Conservation (phyloP, 2,329 filamentous ascomycete genomes). For the Fusarium nanum region DNA sequence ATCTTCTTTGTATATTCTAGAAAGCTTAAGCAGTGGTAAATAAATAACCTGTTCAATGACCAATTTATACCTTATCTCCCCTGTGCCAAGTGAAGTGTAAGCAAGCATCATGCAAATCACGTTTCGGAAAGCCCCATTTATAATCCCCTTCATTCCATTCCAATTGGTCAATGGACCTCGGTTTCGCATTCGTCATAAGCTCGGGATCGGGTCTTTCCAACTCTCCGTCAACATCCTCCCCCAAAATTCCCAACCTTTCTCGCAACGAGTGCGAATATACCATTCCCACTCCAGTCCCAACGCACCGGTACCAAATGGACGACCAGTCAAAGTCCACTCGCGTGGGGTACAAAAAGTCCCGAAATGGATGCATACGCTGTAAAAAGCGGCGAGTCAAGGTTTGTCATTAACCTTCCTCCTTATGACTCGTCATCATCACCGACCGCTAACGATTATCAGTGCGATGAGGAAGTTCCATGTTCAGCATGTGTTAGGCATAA, state of each 20-base stretch:
- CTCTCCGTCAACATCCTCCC: neutral
- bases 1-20: constrained; percentile 23
- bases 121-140: neutral
- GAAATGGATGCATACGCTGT: constrained; percentile 31
- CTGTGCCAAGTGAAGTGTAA: neutral
- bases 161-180: neutral
- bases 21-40: constrained; percentile 11
- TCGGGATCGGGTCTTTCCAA: constrained; percentile 16
- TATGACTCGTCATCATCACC: neutral
- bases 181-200: constrained; percentile 6
- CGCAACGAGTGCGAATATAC: constrained; percentile 26
- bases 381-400: constrained; percentile 34
- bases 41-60: constrained; percentile 6
- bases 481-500: constrained; percentile 29
- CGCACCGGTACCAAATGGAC: neutral
- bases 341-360: constrained; percentile 36
- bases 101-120: neutral
- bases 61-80: too few species aligned
- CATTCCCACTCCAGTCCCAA: neutral
- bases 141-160: fast-evolving
- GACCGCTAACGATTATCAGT: neutral
- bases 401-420: neutral
- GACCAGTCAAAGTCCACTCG: constrained; percentile 13
- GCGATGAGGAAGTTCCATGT: constrained; percentile 28
- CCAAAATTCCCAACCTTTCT: neutral